These are phyloP conservation scores for Cladophialophora exuberans DNA, from an alignment of 2,329 filamentous ascomycete genomes.

Conservation along the genomic window DNA sequence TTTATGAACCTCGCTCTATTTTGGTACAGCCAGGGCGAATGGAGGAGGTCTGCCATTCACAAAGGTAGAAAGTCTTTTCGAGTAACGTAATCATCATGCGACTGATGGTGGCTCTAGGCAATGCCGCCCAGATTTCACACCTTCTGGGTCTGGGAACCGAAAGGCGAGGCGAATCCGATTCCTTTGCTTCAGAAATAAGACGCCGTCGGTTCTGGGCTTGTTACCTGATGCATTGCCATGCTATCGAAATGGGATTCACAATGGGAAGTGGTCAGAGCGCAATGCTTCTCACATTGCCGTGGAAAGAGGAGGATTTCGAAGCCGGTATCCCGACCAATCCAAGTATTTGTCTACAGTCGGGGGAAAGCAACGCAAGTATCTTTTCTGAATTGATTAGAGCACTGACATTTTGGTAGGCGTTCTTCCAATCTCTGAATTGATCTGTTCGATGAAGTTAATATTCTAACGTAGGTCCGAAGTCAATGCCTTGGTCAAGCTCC, in stretches of 20 bases:
- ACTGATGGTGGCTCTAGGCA: conserved; percentile 3
- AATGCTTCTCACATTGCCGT: conserved; percentile 6
- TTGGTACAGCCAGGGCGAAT: conserved; percentile 25
- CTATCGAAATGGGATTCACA: conserved; percentile 2
- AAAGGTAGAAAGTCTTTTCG: conserved; percentile 13
- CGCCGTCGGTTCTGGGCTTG: conserved; percentile 24
- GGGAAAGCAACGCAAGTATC: conserved; percentile 10
- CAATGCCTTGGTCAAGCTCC: conserved; percentile 9
- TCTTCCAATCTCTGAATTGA: not conserved
- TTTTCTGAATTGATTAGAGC: conserved; percentile 16
- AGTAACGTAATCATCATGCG: not conserved
- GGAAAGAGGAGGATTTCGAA: conserved; percentile 17
- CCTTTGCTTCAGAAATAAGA: conserved; percentile 10
- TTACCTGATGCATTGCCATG: conserved; percentile 21
- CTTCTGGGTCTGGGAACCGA: conserved; percentile 13
- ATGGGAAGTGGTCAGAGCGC: not conserved
- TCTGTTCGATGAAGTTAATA: not conserved
- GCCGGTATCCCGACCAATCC: not conserved
- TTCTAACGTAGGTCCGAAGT: conserved; percentile 4
- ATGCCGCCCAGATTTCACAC: conserved; percentile 14
- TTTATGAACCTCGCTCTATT: conserved; percentile 19
- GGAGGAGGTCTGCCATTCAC: conserved; percentile 19
- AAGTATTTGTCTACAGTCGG: conserved; percentile 4
- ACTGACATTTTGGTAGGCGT: conserved; percentile 15
- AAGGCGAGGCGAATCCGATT: not conserved